Base-by-base conservation (phyloP, 2,329 filamentous ascomycete genomes). In the Colletotrichum chlorophyti region DNA sequence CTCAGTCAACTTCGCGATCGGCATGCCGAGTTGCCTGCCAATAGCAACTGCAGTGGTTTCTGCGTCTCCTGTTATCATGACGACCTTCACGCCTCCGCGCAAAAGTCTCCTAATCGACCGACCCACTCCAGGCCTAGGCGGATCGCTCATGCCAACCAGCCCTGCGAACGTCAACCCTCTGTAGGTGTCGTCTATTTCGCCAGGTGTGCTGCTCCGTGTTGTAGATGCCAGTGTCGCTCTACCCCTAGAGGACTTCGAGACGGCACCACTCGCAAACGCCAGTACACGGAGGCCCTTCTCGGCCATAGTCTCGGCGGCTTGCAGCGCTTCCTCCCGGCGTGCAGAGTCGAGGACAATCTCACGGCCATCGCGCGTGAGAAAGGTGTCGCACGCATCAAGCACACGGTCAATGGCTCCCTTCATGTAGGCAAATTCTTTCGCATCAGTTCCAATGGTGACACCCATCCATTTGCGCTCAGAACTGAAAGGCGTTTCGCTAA, bases 401-500 rank as follows among this genome's bases (percentile, higher is more conserved):
- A 99, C 84, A 71, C 89, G 90, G 73, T 99, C 95, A 35, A 98
- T 82, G 29, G 95, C 91, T 27, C 95, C 96, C 72, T 99, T 99
- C 78, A 98, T 91, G 72, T 98, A 99, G 1, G 92, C 93, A 64
- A 92, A 88, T 67, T 96, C 91, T 61, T 87, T 86, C 26, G 79
- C 76, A 43, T 85, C 81, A 19, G 81, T 78, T 38, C 86, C 87
- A 65, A 97, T 91, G 2, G 93, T 90, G 24, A 97, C 93, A 29
- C 96, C 96, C 96, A 99, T 99, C 94, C 94, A 99, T 74, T 99
- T 99, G 55, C 94, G 86, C 70, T 97, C 93, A 1, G 95, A 99
- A 71, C 94, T 98, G 74, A 99, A 99, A 0, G 95, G 93, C 0
- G 91, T 93, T 72, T 99, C 95, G 38, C 87, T 87, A 27, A 90